Base-by-base conservation (phyloP, 805 yeast genomes). In the Kazachstania martiniae region DNA sequence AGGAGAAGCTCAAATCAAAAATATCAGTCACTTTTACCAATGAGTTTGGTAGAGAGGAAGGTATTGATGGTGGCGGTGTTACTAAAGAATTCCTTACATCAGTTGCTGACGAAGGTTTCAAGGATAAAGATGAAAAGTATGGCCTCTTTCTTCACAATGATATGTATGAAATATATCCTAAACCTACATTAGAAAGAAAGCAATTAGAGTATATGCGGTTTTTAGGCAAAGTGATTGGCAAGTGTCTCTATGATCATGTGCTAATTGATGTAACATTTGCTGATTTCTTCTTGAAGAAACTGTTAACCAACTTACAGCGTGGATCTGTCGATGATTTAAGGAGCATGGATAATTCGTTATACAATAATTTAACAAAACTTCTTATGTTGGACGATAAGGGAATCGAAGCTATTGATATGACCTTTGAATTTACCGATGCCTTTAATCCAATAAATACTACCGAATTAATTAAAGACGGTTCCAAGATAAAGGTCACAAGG, bases 1-100 rank as follows among this genome's bases (percentile, higher is more conserved):
- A 86, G 0, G 46, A 62, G 1, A 58, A 59, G 4, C 70, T 87
- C 51, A 85, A 81, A 45, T 49, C 66, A 7, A 65, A 63, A 22
- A 53, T 87, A 8, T 61, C 70, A 1, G 85, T 91, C 2, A 66
- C 67, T 12, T 86, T 91, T 49, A 61, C 62, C 23, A 81, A 83
- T 46, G 70, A 79, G 35, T 72, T 76, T 57, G 94, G 87, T 2
- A 62, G 60, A 12, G 70, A 63, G 22, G 97, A 89, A 51, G 98
- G 98, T 1, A 79, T 89, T 27, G 98, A 89, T 54, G 98, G 98
- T 6, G 98, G 97, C 9, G 98, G 98, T 1, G 63, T 89, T 16
- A 87, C 96, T 0, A 87, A 89, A 52, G 98, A 89, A 47, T 75
- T 91, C 40, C 59, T 89, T 34, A 85, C 89, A 2, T 64, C 78